Conservation (phyloP, 2,329 filamentous ascomycete species). For the Juglanconis sp. region DNA sequence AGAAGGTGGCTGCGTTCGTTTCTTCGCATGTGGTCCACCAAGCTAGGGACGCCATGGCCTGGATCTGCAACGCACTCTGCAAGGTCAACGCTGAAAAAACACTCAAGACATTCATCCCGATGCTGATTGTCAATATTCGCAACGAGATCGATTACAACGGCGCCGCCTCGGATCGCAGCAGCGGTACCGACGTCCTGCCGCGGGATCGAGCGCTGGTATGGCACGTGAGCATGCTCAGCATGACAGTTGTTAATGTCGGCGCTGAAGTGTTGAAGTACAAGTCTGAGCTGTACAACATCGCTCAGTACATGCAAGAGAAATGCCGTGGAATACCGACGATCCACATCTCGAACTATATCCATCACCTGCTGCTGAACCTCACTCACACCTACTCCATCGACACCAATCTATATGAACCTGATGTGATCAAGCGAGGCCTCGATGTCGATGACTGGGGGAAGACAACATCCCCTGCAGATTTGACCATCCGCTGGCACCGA, state of each 20-base stretch:
- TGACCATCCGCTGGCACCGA: constrained; percentile 84
- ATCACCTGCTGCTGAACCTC: constrained; percentile 90
- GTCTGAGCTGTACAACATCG: constrained; percentile 84
- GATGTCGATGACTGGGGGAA: constrained; percentile 81
- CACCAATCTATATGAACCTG: constrained; percentile 81
- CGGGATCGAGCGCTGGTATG: constrained; percentile 90
- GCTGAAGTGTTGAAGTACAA: constrained; percentile 86
- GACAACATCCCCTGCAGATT: constrained; percentile 66
- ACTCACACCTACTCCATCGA: constrained; percentile 94
- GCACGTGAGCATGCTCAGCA: constrained; percentile 91
- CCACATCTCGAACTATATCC: constrained; percentile 95
- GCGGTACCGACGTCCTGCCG: constrained; percentile 87
- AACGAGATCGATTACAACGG: constrained; percentile 97
- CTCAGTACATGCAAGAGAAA: constrained; percentile 92
- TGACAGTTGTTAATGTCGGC: constrained; percentile 96
- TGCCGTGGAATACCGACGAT: constrained; percentile 92
- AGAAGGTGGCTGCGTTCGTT: constrained; percentile 90
- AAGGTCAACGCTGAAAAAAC: constrained; percentile 95
- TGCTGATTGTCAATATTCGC: constrained; percentile 85
- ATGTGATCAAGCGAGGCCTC: constrained; percentile 66
- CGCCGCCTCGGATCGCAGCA: constrained; percentile 90
- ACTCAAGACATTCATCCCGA: constrained; percentile 83
- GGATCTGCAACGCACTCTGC: constrained; percentile 94
- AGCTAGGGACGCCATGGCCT: constrained; percentile 95
- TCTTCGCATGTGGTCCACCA: constrained; percentile 95